Base-by-base conservation (phyloP, 176 grass and related monocot genomes). In the Eremochloa ophiuroides region DNA sequence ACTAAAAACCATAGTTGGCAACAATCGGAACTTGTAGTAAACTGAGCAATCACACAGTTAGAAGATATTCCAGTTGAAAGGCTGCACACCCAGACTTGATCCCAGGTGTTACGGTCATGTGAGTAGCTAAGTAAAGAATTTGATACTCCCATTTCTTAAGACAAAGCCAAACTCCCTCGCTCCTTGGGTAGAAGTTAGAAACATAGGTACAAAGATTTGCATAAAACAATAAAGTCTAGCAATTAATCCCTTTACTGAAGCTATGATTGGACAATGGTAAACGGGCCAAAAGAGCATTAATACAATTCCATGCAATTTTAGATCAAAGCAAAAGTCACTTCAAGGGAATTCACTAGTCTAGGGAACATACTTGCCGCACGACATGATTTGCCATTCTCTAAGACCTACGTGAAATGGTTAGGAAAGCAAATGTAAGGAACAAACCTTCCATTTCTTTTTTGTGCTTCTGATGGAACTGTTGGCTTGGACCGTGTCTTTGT, bases 371-470 rank as follows among this genome's bases (percentile, higher is more conserved):
- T 23, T 73, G 42, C 9, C 38, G 29, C 9, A 15, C 11, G 7
- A 10, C 33, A 62, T 62, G 40, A 3, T 10, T 53, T 69, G 34
- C 1, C 10, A 0, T 34, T 66, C 17, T 14, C 14, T 30, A 47
- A 22, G 40, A n/a, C n/a, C n/a, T n/a, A n/a, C n/a, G 34, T 66
- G 39, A 34, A 59, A 29, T 70, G 16, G 15, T 71, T 80, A 66
- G 17, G 6, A 38, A 66, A 81, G 31, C 16, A 75, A 56, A 20
- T 42, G 41, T 46, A 55, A 29, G 61, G 23, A 51, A 12, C 33
- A 79, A 58, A 98, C 93, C 90, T 95, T 91, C 88, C 93, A 86
- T 99, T 99, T 93, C 93, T 88, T 76, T 93, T 95, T 81, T 99
- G 96, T 72, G 86, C 88, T 88, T 95, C 82, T 16, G 88, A 87